Base-by-base conservation (phyloP, 768 basidiomycete species). In the Plicaturopsis crispa region DNA sequence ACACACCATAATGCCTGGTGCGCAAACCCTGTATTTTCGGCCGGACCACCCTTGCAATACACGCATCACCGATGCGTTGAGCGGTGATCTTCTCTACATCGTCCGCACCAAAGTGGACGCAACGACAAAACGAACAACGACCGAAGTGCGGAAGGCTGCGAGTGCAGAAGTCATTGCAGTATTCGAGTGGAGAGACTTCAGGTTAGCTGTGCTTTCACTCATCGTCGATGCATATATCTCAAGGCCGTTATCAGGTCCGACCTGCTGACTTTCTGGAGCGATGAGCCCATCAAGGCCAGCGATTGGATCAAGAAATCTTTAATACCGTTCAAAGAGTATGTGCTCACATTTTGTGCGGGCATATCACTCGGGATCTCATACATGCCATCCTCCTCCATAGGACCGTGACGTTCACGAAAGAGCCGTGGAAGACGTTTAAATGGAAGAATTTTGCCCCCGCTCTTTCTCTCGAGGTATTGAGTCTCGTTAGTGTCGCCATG, bases 31-130 rank as follows among this genome's bases (percentile, higher is more conserved):
- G n/a, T n/a, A n/a, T n/a, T n/a, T n/a, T n/a, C n/a, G n/a, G n/a
- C 61, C 59, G 1, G 66, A 70, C 42, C 66, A 70, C 48, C 68
- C 67, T 8, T 59, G 51, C 47, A 69, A 69, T 46, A 62, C 65
- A 23, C 57, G 48, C 26, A 53, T 71, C 45, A 46, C 47, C 30
- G 50, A 60, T 43, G 41, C 39, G 5, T 50, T 57, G 17, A 52
- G 54, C 4, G 54, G 58, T 21, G 51, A 62, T 43, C 42, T 55
- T 19, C 32, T 62, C n/a, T 69, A 69, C 46, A 51, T 43, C 16
- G 67, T 69, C 19, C 21, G 41, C 17, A 69, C 67, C 1, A 54
- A 60, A 23, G 54, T 58, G 38, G 51, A 43, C 7, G n/a, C n/a
- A n/a, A n/a, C n/a, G n/a, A n/a, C n/a, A n/a, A 45, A 53, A 13